Percentiles rank a stretch among this genome's conserved stretches.
phyloP scores from a whole-genome alignment of 495 filamentous ascomycete genomes.

The Lepraria neglecta region DNA sequence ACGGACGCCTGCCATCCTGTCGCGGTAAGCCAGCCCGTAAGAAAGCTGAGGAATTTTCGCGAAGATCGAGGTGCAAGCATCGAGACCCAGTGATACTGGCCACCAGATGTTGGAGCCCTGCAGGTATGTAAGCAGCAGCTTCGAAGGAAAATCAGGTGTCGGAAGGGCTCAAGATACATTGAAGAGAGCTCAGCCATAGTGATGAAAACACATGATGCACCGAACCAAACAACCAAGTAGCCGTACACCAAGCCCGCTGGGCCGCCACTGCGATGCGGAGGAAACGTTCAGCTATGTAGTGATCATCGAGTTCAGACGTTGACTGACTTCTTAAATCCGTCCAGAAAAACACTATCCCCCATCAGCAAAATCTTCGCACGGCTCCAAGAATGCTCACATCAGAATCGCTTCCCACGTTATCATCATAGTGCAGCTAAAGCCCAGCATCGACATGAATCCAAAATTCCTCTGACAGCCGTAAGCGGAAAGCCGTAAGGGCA shows the following conservation, averaged over 20 bases:
- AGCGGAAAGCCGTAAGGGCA: too few relatives aligned
- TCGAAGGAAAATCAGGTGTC: too few relatives aligned
- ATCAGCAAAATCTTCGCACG: too few relatives aligned
- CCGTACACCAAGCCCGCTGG: constrained; percentile 45
- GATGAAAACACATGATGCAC: too few relatives aligned
- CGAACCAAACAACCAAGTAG: constrained; percentile 45
- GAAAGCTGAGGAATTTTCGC: constrained; percentile 41
- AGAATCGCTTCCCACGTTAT: constrained; percentile 13
- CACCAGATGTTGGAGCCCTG: too few relatives aligned
- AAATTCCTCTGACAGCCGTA: neutral
- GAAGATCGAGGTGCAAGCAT: constrained; percentile 36
- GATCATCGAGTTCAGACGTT: too few relatives aligned
- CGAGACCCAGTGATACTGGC: too few relatives aligned
- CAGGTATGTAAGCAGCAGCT: too few relatives aligned
- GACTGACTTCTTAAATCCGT: too few relatives aligned
- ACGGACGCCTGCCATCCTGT: constrained; percentile 40
- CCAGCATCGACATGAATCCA: constrained; percentile 2
- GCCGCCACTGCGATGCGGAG: constrained; percentile 42
- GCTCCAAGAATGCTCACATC: too few relatives aligned
- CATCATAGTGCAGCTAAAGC: constrained; percentile 2
- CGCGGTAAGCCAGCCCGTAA: constrained; percentile 42
- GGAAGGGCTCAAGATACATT: constrained; percentile 27
- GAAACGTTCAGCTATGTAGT: too few relatives aligned
- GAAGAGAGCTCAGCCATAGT: constrained; percentile 10
- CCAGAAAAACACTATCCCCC: too few relatives aligned